phyloP scores from a whole-genome alignment of 2,329 filamentous ascomycete genomes.

The Colletotrichum sp. region DNA sequence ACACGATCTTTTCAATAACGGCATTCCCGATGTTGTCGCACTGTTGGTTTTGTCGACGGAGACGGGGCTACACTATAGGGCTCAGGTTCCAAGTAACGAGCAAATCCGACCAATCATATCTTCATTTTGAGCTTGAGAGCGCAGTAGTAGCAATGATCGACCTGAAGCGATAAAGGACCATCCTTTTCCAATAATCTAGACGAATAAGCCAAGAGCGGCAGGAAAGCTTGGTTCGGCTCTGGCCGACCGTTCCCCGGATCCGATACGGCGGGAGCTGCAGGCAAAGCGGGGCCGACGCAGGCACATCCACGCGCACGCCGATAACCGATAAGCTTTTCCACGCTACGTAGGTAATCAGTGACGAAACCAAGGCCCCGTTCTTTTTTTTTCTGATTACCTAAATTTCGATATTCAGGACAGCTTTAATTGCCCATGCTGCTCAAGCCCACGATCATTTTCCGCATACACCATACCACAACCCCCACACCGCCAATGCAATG shows the following conservation, averaged over 20 bases:
- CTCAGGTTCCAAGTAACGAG: not conserved
- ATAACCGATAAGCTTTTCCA: not conserved
- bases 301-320: not conserved
- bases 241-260: not conserved
- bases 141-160: not conserved
- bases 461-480: not conserved
- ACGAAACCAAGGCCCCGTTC: conserved; percentile 1
- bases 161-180: not conserved
- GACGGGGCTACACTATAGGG: not conserved
- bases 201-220: not conserved
- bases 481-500: conserved; percentile 19
- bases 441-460: not conserved
- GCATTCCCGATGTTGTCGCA: not conserved
- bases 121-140: not conserved
- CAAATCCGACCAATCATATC: not conserved
- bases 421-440: not conserved
- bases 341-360: conserved; percentile 16
- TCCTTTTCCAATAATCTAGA: not conserved
- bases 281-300: conserved; percentile 2
- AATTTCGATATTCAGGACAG: conserved; percentile 2
- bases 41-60: not conserved
- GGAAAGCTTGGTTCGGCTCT: conserved; percentile 15
- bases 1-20: not conserved
- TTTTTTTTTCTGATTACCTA: not conserved
- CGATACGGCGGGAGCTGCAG: not conserved